Evolutionary conservation across 495 filamentous ascomycete genomes (phyloP), one percentile per base, ranked within the genome.

Genomic region (Immersiella caudata): DNA sequence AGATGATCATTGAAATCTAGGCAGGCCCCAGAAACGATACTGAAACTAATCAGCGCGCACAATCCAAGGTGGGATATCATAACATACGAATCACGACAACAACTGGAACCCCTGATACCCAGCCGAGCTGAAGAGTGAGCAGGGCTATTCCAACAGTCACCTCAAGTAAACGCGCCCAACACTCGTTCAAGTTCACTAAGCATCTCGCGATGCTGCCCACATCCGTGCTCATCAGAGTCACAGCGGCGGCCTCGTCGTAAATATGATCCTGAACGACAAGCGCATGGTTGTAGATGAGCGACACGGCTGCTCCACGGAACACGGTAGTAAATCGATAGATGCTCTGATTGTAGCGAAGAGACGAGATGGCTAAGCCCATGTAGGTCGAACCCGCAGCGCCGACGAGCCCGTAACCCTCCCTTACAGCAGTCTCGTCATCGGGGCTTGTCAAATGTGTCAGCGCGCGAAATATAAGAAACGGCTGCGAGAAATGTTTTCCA

Each of bases 181-280:
- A 40, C 58, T 80, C 77, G 61, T 76, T 70, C 7, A 76, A 54
- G 2, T 29, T 52, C 18, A 14, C 55, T 24, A 65, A 20, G 5
- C 35, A 24, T 9, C 26, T 51, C 7, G 61, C 60, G 35, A 76
- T 74, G 18, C 64, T 54, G 33, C 74, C 74, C 1, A 76, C 69
- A 64, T 78, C 75, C 16, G 74, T 66, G 50, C 82, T 85, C 87
- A 90, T 89, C 6, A 87, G 81, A 68, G 86, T 89, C 11, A 89
- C 60, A 0, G 87, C 83, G 16, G 64, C 79, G 20, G 85, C 76
- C 16, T 80, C 75, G 55, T 87, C 82, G 0, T 78, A 76, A 27
- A 76, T 75, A 25, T 70, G 73, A 0, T 80, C 64, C 14, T 65
- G 76, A 0, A 88, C 66, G 12, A 72, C 69, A 16, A 82, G 79